These are phyloP conservation scores for Neotropicomus parvogracilis DNA, from an alignment of 1,284 basidiomycete genomes.

Conservation along the genomic window DNA sequence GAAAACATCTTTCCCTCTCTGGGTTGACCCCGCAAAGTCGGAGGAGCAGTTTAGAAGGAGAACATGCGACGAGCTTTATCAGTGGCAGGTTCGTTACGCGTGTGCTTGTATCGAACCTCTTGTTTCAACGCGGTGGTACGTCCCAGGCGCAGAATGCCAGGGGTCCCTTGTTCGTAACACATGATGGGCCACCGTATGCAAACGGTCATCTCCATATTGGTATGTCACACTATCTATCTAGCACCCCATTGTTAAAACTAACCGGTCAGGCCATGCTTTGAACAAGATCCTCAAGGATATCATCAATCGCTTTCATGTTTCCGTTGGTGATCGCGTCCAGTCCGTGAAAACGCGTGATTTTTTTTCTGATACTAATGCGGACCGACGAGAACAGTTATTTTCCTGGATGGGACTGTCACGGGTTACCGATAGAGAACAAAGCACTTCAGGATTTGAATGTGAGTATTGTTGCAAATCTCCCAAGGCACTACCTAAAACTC, in stretches of 20 bases:
- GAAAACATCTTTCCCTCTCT: slow-evolving; percentile 78
- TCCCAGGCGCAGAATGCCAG: slow-evolving; percentile 60
- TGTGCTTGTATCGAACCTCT: not conserved
- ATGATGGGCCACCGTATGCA: slow-evolving; percentile 97
- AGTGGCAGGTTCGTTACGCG: slow-evolving; percentile 70
- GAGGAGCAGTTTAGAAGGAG: slow-evolving; percentile 60
- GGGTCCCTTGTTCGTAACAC: slow-evolving; percentile 77
- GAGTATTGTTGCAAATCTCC: slow-evolving; percentile 20
- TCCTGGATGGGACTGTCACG: slow-evolving; percentile 99
- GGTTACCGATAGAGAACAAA: slow-evolving; percentile 95
- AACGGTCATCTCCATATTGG: slow-evolving; percentile 97
- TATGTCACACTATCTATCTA: slow-evolving; percentile 34
- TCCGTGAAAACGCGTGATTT: slow-evolving; percentile 38
- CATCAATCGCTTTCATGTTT: slow-evolving; percentile 86
- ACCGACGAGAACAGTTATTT: slow-evolving; percentile 59
- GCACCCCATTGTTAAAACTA: not conserved
- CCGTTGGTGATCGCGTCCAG: slow-evolving; percentile 79
- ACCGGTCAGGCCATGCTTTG: slow-evolving; percentile 78
- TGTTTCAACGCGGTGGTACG: slow-evolving; percentile 4
- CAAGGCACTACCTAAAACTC: not conserved
- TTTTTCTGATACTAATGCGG: slow-evolving; percentile 6
- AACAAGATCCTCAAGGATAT: slow-evolving; percentile 99
- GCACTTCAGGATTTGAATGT: slow-evolving; percentile 77
- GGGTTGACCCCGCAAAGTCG: slow-evolving; percentile 64
- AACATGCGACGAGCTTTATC: slow-evolving; percentile 78